These are phyloP conservation scores for Aspergillus pseudonomiae DNA, from an alignment of 2,329 filamentous ascomycete genomes.

Conservation along the genomic window DNA sequence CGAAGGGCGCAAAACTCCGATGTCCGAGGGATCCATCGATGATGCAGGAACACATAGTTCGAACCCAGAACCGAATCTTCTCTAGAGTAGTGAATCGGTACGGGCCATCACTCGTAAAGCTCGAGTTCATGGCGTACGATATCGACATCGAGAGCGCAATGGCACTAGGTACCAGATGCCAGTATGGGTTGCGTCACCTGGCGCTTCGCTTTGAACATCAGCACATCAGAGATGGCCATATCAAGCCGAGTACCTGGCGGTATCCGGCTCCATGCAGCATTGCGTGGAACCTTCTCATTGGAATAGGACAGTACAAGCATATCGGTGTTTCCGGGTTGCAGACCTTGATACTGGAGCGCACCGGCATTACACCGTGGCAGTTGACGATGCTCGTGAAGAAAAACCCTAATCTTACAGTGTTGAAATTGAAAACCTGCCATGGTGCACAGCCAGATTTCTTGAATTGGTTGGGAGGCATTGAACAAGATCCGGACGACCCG, in stretches of 20 bases:
- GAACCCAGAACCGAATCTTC: conserved; percentile 30
- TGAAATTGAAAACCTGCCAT: conserved; percentile 36
- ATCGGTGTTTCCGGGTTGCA: conserved; percentile 29
- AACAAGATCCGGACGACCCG: conserved; percentile 15
- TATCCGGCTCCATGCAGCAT: conserved; percentile 29
- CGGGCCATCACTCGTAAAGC: conserved; percentile 30
- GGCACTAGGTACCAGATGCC: conserved; percentile 27
- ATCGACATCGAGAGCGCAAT: conserved; percentile 33
- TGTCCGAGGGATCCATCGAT: neutral
- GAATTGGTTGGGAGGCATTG: conserved; percentile 35
- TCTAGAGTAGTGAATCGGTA: conserved; percentile 28
- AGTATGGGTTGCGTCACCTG: conserved; percentile 32
- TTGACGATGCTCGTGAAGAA: conserved; percentile 35
- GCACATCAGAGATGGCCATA: conserved; percentile 35
- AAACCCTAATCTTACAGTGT: conserved; percentile 31
- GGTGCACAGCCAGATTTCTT: conserved; percentile 39
- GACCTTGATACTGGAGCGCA: conserved; percentile 34
- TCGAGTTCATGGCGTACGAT: conserved; percentile 36
- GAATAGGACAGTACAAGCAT: conserved; percentile 28
- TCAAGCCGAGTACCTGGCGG: conserved; percentile 34
- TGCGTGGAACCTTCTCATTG: conserved; percentile 36
- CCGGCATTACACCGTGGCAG: conserved; percentile 39
- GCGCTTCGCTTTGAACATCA: conserved; percentile 39
- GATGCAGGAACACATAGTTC: conserved; percentile 24
- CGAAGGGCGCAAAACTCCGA: conserved; percentile 6